A percentile compares a stretch with the other conserved stretches of the same genome.
Evolutionary conservation across 1,284 basidiomycete species (phyloP).

Genomic region (Pseudozyma sp.): DNA sequence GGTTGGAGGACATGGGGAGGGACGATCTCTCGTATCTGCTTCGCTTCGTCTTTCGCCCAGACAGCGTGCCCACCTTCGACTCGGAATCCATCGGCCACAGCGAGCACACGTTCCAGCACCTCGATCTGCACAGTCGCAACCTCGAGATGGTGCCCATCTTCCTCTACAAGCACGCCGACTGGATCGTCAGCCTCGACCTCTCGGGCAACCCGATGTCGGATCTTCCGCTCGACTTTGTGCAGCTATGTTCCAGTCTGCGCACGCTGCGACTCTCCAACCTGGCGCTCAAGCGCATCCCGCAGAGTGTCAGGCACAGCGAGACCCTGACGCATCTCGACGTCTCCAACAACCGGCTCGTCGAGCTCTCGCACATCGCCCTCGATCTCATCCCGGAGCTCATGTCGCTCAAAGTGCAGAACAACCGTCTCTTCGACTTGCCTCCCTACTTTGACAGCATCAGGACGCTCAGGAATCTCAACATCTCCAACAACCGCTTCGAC

Average conservation of each 20-base stretch:
- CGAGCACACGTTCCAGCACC: constrained; percentile 75
- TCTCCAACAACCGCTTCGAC: constrained; percentile 96
- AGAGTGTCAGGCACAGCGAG: constrained; percentile 80
- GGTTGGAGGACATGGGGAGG: constrained; percentile 81
- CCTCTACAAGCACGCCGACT: constrained; percentile 86
- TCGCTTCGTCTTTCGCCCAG: constrained; percentile 79
- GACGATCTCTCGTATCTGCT: constrained; percentile 87
- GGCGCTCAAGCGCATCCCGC: constrained; percentile 93
- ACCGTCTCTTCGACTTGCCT: constrained; percentile 87
- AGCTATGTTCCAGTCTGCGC: constrained; percentile 84
- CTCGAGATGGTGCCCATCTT: constrained; percentile 90
- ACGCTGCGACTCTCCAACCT: constrained; percentile 91
- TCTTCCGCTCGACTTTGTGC: constrained; percentile 94
- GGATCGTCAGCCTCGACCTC: constrained; percentile 86
- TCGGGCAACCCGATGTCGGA: constrained; percentile 96
- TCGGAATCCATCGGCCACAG: constrained; percentile 59
- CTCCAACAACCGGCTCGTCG: constrained; percentile 90
- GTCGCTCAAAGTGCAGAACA: constrained; percentile 87
- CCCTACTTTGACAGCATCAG: constrained; percentile 83
- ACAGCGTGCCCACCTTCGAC: constrained; percentile 73
- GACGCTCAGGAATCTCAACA: constrained; percentile 83
- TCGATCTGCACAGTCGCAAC: constrained; percentile 86
- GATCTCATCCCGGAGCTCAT: constrained; percentile 81
- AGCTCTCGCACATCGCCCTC: constrained; percentile 86
- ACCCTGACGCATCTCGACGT: constrained; percentile 87